Evolutionary conservation across 345 rosid species (phyloP), one percentile per base, ranked within the genome.

Genomic region (Euphorbia tirucalli): DNA sequence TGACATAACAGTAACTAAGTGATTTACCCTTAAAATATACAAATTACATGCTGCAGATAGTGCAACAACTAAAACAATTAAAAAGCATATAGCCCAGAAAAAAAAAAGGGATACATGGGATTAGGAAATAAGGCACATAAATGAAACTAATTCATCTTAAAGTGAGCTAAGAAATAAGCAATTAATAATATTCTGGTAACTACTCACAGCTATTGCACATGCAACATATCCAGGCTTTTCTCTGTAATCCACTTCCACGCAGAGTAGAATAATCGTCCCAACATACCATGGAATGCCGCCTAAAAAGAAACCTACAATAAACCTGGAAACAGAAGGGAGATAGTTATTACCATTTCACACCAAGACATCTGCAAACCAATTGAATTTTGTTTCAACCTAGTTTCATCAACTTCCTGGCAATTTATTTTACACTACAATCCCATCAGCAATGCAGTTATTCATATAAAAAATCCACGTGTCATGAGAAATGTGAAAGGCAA

Each of bases 231-330:
- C 98, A 21, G 97, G 91, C 75, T 93, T 93, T 71, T 93, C 97
- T 71, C 90, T 86, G 70, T 87, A 71, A 81, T 91, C 96, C 63
- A 87, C 83, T 46, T 63, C 83, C 15, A 80, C 73, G 74, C 81
- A 85, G 3, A 91, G 81, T 35, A 86, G 78, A 60, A 93, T 72
- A 68, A 87, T 80, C 41, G 93, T 79, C 61, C 96, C 98, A 31
- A 88, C 63, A 61, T 93, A 88, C 98, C 98, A 93, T 8, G 98
- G 96, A 55, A 91, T 71, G 30, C 96, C 96, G 56, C 93, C 98
- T 18, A 93, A 79, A 82, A 91, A 83, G 87, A 93, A 93, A 21
- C 97, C 98, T 71, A 78, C 39, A 15, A 89, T 48, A 84, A 93
- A 89, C 88, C 98, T 93, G 30, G 58, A 48, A 63, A 72, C 37